Base-by-base conservation (phyloP, 108 stramenopile genomes). In the Bacterosira constricta region DNA sequence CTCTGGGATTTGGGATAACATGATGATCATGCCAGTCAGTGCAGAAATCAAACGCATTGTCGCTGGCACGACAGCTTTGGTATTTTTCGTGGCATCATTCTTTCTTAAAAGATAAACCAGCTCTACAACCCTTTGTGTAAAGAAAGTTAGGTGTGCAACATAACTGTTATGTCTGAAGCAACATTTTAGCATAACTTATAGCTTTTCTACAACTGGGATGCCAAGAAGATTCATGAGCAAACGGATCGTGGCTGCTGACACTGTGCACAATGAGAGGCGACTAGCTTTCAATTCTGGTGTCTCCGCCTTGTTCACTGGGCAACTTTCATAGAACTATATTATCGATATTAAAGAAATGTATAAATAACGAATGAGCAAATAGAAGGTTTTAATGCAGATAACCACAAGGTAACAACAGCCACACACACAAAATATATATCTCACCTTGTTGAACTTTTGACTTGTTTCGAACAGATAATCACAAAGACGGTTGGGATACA, bases 401-500 rank as follows among this genome's bases (percentile, higher is more conserved):
- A n/a, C n/a, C 37, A 51, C 37, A 21, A 55, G 47, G 42, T 82
- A 49, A 51, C 74, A 30, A 37, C 7, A 39, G 36, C 9, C 8
- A 62, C 6, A n/a, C 21, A n/a, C 6, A 54, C 1, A 8, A 4
- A 18, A 25, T 50, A 18, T 26, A 42, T 29, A 32, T 17, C 73
- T 56, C 53, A 72, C 71, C 71, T 85, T 85, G 80, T 91, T 94
- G 80, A 96, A 96, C 69, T 87, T 91, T 71, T 96, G 93, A 67
- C 85, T 90, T 11, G 91, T 91, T 70, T 96, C 93, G 59, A 94
- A 96, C 15, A 96, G 78, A 77, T 96, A 98, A 37, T 97, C 96
- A 66, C 97, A 98, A 25, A 99, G 73, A 27, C 82, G 81, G 76
- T 99, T 94, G 17, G 99, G 98, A 50, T 92, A 88, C 26, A 99